phyloP scores from a whole-genome alignment of 2,329 filamentous ascomycete genomes.

The Aspergillus chevalieri region DNA sequence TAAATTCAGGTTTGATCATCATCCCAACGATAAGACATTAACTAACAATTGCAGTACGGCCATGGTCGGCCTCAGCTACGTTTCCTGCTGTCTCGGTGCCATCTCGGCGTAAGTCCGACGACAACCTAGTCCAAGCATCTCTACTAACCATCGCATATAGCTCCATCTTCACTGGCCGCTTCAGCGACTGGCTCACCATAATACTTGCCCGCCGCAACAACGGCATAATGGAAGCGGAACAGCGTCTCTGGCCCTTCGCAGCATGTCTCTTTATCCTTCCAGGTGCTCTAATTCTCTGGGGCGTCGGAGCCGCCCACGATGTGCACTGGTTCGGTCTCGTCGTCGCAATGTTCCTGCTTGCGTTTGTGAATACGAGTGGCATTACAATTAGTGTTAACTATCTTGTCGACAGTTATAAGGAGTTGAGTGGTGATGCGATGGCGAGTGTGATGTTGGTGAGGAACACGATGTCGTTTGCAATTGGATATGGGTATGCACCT shows the following conservation, averaged over 20 bases:
- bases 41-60: constrained; percentile 24
- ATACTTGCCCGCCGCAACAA: constrained; percentile 35
- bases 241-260: constrained; percentile 36
- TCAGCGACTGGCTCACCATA: constrained; percentile 36
- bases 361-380: constrained; percentile 33
- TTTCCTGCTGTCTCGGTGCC: constrained; percentile 31
- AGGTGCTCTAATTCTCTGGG: constrained; percentile 31
- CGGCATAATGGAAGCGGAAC: constrained; percentile 38
- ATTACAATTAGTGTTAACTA: constrained; percentile 37
- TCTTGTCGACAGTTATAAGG: constrained; percentile 36
- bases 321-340: constrained; percentile 39
- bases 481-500: constrained; percentile 35
- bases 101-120: constrained; percentile 19
- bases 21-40: not conserved
- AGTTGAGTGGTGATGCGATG: constrained; percentile 36
- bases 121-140: not conserved
- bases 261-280: constrained; percentile 32
- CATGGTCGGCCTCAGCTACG: constrained; percentile 35
- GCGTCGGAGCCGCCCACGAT: constrained; percentile 38
- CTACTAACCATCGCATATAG: constrained; percentile 10
- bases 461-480: constrained; percentile 45
- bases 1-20: constrained; percentile 25
- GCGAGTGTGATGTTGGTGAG: constrained; percentile 42
- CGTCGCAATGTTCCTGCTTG: constrained; percentile 39
- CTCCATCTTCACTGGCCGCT: constrained; percentile 33